phyloP scores from a whole-genome alignment of 495 filamentous ascomycete genomes.

The Chaetomidium leptoderma region DNA sequence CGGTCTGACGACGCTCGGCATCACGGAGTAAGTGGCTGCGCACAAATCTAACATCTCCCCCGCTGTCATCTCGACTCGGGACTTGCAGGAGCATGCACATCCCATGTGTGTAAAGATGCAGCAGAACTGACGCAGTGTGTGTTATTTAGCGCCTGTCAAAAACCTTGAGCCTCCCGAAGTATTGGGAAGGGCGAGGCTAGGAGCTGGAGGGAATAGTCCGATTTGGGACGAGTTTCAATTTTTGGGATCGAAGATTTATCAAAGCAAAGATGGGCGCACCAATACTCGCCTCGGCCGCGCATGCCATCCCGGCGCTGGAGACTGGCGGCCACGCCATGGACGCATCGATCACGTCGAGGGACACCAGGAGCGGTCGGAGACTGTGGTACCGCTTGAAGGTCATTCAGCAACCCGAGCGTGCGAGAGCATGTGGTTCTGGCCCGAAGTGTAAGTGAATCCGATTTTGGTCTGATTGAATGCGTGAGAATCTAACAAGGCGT shows the following conservation, averaged over 20 bases:
- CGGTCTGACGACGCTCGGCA: background rate
- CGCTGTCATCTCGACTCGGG: constrained; percentile 2
- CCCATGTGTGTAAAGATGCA: background rate
- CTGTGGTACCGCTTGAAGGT: constrained; percentile 81
- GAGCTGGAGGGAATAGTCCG: no score
- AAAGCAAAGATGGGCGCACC: constrained; percentile 28
- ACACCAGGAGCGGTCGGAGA: constrained; percentile 73
- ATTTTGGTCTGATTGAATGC: background rate
- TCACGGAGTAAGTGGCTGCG: constrained; percentile 14
- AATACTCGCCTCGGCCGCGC: constrained; percentile 27
- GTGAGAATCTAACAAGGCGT: constrained; percentile 22
- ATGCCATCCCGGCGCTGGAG: constrained; percentile 28
- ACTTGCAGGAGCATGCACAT: background rate
- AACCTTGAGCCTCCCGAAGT: background rate
- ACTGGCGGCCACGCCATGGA: constrained; percentile 14
- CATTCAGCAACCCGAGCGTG: constrained; percentile 90
- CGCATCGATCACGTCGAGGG: constrained; percentile 40
- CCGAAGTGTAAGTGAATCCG: constrained; percentile 71
- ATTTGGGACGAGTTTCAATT: background rate
- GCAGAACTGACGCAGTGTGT: background rate
- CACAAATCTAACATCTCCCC: constrained; percentile 7
- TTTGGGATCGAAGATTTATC: background rate
- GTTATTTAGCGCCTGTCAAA: background rate
- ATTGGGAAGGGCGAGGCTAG: background rate
- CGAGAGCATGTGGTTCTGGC: constrained; percentile 92